Evolutionary conservation across 1,139 yeast genomes (phyloP).

Genomic region (Zygosaccharomyces sapae): DNA sequence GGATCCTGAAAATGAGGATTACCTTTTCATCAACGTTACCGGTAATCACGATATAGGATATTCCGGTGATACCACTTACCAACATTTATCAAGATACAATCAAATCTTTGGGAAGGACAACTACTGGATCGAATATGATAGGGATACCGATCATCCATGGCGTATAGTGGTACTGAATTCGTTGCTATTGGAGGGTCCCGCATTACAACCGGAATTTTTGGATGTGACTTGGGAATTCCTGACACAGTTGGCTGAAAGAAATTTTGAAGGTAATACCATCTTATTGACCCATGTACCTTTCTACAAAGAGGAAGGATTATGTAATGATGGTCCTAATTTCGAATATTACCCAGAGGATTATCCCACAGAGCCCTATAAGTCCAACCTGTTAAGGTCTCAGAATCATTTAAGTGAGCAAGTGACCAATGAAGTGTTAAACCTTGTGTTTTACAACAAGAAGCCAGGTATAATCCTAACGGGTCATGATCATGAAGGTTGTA

Average conservation of each 20-base stretch:
- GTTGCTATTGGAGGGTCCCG: slow-evolving; percentile 85
- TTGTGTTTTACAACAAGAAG: slow-evolving; percentile 60
- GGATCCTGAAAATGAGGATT: slow-evolving; percentile 43
- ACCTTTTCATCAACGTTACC: slow-evolving; percentile 67
- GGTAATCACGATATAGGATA: slow-evolving; percentile 98
- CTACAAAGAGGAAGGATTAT: slow-evolving; percentile 72
- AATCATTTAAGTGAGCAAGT: slow-evolving; percentile 72
- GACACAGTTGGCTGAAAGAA: slow-evolving; percentile 47
- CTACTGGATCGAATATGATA: slow-evolving; percentile 67
- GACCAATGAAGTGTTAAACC: slow-evolving; percentile 60
- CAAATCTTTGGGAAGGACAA: slow-evolving; percentile 78
- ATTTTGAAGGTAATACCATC: slow-evolving; percentile 74
- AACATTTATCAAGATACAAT: slow-evolving; percentile 77
- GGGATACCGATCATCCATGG: slow-evolving; percentile 64
- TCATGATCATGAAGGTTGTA: slow-evolving; percentile 96
- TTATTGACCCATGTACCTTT: slow-evolving; percentile 88
- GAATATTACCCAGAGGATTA: slow-evolving; percentile 54
- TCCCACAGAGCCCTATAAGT: slow-evolving; percentile 59
- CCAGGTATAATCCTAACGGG: slow-evolving; percentile 86
- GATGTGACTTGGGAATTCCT: slow-evolving; percentile 70
- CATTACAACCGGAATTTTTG: slow-evolving; percentile 66
- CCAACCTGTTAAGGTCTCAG: slow-evolving; percentile 74
- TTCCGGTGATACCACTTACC: slow-evolving; percentile 90
- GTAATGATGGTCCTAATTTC: slow-evolving; percentile 80
- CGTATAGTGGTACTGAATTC: slow-evolving; percentile 82